Percentiles rank a stretch among this genome's conserved stretches.
Conservation (phyloP, 1,139 yeast species). For the Scheffersomyces quercinus region DNA sequence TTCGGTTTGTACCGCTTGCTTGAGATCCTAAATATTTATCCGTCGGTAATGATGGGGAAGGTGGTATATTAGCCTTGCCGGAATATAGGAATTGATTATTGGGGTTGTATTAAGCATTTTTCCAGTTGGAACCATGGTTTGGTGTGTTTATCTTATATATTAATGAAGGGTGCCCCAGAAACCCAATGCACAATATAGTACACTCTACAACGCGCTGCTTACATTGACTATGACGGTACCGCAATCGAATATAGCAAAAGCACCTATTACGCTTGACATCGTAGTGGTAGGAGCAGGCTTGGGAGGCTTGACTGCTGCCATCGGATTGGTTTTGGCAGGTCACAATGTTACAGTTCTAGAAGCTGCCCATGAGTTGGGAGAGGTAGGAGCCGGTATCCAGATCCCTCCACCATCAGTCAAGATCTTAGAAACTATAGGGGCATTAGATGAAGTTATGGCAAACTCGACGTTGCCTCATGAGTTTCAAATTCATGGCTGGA, state of each 20-base stretch:
- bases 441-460: slow-evolving; percentile 19
- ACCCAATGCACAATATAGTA: too few relatives aligned
- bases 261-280: slow-evolving; percentile 5
- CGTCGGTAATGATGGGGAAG: background rate
- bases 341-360: slow-evolving; percentile 34
- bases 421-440: slow-evolving; percentile 24
- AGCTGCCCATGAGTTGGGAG: slow-evolving; percentile 30
- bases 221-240: background rate
- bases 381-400: slow-evolving; percentile 45
- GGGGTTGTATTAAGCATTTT: too few relatives aligned
- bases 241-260: background rate
- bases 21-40: background rate
- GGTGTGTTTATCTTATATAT: too few relatives aligned
- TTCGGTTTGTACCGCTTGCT: too few relatives aligned
- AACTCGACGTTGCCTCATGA: slow-evolving; percentile 25
- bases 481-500: slow-evolving; percentile 22
- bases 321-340: slow-evolving; percentile 31
- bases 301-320: slow-evolving; percentile 38
- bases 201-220: background rate
- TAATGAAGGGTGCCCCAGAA: too few relatives aligned
- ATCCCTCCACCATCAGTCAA: slow-evolving; percentile 33
- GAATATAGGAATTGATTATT: too few relatives aligned
- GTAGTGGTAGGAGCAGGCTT: slow-evolving; percentile 39
- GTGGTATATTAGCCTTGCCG: background rate
- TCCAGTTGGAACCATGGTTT: too few relatives aligned